Conservation (phyloP, 1,284 basidiomycete species). For the Cryptococcus sp. region DNA sequence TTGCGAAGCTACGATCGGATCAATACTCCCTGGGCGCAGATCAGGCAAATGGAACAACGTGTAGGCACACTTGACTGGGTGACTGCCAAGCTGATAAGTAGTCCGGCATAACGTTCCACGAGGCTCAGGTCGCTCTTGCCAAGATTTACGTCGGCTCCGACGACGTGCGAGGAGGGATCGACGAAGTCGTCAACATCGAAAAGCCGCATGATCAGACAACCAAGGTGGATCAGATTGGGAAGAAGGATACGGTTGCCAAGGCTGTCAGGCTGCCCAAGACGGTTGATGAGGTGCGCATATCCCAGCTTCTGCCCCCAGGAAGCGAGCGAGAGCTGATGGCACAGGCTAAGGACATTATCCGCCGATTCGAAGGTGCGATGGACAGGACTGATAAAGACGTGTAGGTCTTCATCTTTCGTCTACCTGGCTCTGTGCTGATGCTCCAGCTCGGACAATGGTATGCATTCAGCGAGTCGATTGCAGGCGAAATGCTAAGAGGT, state of each 20-base stretch:
- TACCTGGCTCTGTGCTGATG: slow-evolving; percentile 3
- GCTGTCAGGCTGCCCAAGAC: slow-evolving; percentile 54
- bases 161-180: slow-evolving; percentile 31
- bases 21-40: slow-evolving; percentile 62
- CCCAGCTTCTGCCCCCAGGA: neutral
- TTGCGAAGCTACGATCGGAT: slow-evolving; percentile 85
- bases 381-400: slow-evolving; percentile 25
- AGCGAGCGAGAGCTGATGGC: too few relatives aligned
- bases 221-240: slow-evolving; percentile 52
- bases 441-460: slow-evolving; percentile 38
- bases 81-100: slow-evolving; percentile 18
- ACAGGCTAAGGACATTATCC: slow-evolving; percentile 57
- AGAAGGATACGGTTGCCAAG: slow-evolving; percentile 43
- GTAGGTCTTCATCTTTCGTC: slow-evolving; percentile 9
- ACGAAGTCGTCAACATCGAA: slow-evolving; percentile 44
- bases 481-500: slow-evolving; percentile 36
- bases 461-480: too few relatives aligned
- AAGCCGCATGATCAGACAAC: slow-evolving; percentile 53
- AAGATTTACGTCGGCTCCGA: slow-evolving; percentile 68
- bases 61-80: slow-evolving; percentile 11
- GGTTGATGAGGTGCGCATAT: slow-evolving; percentile 50
- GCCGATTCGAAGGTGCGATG: slow-evolving; percentile 63
- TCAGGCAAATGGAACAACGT: slow-evolving; percentile 62
- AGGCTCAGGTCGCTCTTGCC: slow-evolving; percentile 80
- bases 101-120: slow-evolving; percentile 71